Percentiles rank a stretch among this genome's conserved stretches.
These are phyloP conservation scores for Schizophyllum commune DNA, from an alignment of 1,284 basidiomycete species.

Conservation along the genomic window DNA sequence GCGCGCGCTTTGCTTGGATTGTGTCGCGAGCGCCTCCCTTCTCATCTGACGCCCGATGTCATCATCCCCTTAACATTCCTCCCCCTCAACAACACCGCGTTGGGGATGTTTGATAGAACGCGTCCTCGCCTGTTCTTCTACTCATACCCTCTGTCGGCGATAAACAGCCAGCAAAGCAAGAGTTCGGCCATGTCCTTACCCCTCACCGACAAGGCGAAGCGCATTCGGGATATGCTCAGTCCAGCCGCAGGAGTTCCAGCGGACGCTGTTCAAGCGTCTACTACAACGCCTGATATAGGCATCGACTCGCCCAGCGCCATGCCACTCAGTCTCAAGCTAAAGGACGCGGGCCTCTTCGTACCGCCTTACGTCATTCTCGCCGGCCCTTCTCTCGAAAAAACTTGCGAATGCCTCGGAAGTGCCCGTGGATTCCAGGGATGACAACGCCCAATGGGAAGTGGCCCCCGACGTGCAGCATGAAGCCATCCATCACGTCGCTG, in stretches of 20 bases:
- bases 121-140: constrained; percentile 2
- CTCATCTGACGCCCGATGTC: constrained; percentile 4
- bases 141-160: neutral
- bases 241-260: constrained; percentile 1
- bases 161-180: neutral
- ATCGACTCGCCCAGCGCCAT: constrained; percentile 8
- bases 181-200: neutral
- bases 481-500: neutral
- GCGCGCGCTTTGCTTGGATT: neutral
- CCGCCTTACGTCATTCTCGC: constrained; percentile 8
- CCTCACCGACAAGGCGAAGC: constrained; percentile 1
- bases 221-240: constrained; percentile 7
- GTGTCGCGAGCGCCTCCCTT: neutral
- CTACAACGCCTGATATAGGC: constrained; percentile 6
- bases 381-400: constrained; percentile 3
- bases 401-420: constrained; percentile 1
- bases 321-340: constrained; percentile 6
- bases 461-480: neutral
- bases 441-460: neutral
- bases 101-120: neutral
- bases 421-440: neutral
- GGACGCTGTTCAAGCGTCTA: constrained; percentile 1
- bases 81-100: neutral
- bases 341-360: constrained; percentile 6
- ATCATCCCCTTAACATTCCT: constrained; percentile 4